A percentile compares a stretch with the other conserved stretches of the same genome.
phyloP scores from a whole-genome alignment of 1,139 yeast species.

The Kurtzmaniella natalensis region DNA sequence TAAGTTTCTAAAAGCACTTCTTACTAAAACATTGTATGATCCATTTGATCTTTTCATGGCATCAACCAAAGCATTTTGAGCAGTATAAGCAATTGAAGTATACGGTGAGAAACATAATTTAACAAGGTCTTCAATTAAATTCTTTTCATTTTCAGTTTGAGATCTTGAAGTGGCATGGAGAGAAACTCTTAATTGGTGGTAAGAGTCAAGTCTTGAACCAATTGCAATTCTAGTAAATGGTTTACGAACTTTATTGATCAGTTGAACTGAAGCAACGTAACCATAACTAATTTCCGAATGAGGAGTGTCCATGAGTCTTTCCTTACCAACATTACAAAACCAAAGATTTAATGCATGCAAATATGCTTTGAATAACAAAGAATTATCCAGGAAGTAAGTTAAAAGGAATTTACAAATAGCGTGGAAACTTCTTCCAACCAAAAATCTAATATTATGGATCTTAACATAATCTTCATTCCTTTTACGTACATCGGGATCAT shows the following conservation, averaged over 20 bases:
- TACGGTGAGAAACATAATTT: slow-evolving; percentile 67
- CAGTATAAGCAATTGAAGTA: slow-evolving; percentile 63
- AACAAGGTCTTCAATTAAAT: slow-evolving; percentile 66
- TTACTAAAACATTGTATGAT: slow-evolving; percentile 53
- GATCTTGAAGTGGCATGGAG: slow-evolving; percentile 74
- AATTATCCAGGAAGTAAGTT: slow-evolving; percentile 57
- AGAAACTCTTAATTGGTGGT: slow-evolving; percentile 71
- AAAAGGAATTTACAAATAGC: slow-evolving; percentile 48
- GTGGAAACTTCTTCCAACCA: slow-evolving; percentile 68
- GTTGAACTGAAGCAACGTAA: slow-evolving; percentile 33
- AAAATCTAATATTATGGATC: slow-evolving; percentile 58
- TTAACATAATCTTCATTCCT: slow-evolving; percentile 50
- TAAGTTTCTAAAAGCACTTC: slow-evolving; percentile 45
- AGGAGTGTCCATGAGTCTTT: slow-evolving; percentile 57
- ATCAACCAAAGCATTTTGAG: slow-evolving; percentile 66
- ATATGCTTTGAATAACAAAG: slow-evolving; percentile 62
- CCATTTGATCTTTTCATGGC: slow-evolving; percentile 74
- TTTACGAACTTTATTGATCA: slow-evolving; percentile 48
- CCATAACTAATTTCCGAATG: slow-evolving; percentile 36
- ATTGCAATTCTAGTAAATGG: slow-evolving; percentile 78
- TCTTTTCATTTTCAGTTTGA: slow-evolving; percentile 63
- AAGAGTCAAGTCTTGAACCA: slow-evolving; percentile 72
- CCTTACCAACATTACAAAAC: slow-evolving; percentile 82
- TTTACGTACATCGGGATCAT: slow-evolving; percentile 43
- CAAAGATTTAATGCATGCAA: slow-evolving; percentile 70